Conservation (phyloP, 495 filamentous ascomycete genomes). For the Penicillium flavigenum region DNA sequence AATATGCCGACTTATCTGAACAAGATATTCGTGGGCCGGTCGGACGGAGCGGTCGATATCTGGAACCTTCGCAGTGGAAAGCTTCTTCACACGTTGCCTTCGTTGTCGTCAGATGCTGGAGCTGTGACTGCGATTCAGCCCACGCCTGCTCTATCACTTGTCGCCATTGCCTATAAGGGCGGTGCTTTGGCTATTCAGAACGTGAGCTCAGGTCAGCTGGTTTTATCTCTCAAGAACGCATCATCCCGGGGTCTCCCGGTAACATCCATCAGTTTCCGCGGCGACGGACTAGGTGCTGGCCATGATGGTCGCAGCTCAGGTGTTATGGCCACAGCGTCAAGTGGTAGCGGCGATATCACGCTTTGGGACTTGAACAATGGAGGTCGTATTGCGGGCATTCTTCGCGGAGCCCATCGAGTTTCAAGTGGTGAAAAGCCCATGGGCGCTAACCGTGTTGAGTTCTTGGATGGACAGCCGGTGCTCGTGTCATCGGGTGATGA, state of each 20-base stretch:
- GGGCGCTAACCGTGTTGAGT: conserved; percentile 77
- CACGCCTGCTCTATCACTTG: conserved; percentile 76
- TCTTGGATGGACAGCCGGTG: conserved; percentile 86
- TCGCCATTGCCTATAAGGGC: conserved; percentile 80
- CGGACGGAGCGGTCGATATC: conserved; percentile 88
- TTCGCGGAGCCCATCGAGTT: conserved; percentile 82
- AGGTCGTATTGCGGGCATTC: conserved; percentile 73
- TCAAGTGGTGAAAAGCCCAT: conserved; percentile 54
- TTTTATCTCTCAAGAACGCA: conserved; percentile 64
- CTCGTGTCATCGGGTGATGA: conserved; percentile 87
- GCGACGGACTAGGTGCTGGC: conserved; percentile 85
- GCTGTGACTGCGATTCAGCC: conserved; percentile 81
- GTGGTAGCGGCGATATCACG: conserved; percentile 76
- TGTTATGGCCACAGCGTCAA: conserved; percentile 79
- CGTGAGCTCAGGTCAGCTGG: conserved; percentile 67
- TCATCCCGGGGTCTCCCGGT: conserved; percentile 54
- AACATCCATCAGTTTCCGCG: conserved; percentile 86
- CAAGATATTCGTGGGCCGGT: conserved; percentile 85
- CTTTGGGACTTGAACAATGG: conserved; percentile 94
- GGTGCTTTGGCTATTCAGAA: conserved; percentile 80
- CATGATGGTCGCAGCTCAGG: conserved; percentile 77
- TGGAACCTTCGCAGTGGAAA: conserved; percentile 95
- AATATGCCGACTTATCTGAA: conserved; percentile 93
- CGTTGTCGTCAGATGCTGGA: conserved; percentile 63
- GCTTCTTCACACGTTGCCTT: conserved; percentile 78